Percentiles rank a stretch among this genome's conserved stretches.
phyloP scores from a whole-genome alignment of 495 filamentous ascomycete species.

The Penicillium verhagenii region DNA sequence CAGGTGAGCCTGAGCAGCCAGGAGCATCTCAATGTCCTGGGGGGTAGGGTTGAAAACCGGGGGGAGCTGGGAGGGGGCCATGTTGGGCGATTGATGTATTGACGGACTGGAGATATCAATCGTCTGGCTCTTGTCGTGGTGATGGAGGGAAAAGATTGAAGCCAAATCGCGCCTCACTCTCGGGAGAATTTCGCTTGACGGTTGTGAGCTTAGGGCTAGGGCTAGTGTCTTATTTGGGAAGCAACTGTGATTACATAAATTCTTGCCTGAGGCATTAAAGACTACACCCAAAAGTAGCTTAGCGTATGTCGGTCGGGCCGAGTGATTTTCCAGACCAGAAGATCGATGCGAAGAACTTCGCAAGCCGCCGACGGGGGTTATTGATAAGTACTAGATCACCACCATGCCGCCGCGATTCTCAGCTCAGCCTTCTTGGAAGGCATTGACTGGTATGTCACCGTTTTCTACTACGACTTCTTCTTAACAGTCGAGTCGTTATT shows the following conservation, averaged over 20 bases:
- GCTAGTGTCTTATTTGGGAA: conserved; percentile 18
- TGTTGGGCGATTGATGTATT: conserved; percentile 65
- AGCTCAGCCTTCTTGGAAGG: conserved; percentile 58
- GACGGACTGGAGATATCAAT: conserved; percentile 54
- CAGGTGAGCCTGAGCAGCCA: conserved; percentile 93
- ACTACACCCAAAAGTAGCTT: conserved; percentile 19
- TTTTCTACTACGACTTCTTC: not conserved
- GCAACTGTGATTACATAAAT: not conserved
- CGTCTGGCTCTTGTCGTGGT: conserved; percentile 50
- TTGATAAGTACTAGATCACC: conserved; percentile 13
- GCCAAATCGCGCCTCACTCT: conserved; percentile 31
- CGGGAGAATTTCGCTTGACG: conserved; percentile 43
- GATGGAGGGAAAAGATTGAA: conserved; percentile 41
- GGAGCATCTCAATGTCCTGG: conserved; percentile 98
- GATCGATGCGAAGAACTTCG: conserved; percentile 28
- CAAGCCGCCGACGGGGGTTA: conserved; percentile 11
- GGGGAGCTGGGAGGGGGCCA: conserved; percentile 91
- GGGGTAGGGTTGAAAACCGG: conserved; percentile 81
- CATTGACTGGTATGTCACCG: conserved; percentile 54
- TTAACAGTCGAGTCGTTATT: not conserved
- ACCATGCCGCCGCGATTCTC: conserved; percentile 77
- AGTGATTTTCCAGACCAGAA: conserved; percentile 36
- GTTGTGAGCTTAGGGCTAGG: conserved; percentile 47
- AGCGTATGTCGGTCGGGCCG: conserved; percentile 24
- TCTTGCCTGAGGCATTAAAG: conserved; percentile 15